phyloP scores from a whole-genome alignment of 208 protist genomes.

The Leishmania tarentolae region DNA sequence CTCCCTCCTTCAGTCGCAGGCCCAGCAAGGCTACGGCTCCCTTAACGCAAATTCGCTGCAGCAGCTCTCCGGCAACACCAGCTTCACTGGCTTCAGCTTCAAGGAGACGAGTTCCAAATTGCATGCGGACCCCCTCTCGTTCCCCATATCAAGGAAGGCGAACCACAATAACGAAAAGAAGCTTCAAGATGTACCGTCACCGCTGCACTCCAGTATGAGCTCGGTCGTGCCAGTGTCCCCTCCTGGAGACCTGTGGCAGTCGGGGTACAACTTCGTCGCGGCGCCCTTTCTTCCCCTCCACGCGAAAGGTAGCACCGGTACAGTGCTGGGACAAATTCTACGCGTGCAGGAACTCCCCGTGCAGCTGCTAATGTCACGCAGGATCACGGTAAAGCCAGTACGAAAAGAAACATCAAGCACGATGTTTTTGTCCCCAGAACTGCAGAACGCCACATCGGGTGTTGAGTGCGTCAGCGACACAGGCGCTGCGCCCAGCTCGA shows the following conservation, averaged over 20 bases:
- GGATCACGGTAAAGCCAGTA: constrained; percentile 37
- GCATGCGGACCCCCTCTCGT: background rate
- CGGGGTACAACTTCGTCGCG: constrained; percentile 69
- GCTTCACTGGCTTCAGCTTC: constrained; percentile 44
- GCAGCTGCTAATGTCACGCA: constrained; percentile 40
- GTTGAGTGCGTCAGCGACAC: background rate
- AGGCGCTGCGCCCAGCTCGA: background rate
- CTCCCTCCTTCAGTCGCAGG: constrained; percentile 59
- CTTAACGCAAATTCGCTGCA: constrained; percentile 85
- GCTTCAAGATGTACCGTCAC: constrained; percentile 32
- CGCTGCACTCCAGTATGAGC: constrained; percentile 26
- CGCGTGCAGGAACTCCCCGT: constrained; percentile 57
- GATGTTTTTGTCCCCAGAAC: background rate
- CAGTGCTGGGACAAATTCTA: constrained; percentile 60
- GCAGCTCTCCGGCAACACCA: constrained; percentile 56
- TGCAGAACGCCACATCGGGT: background rate
- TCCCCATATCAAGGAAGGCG: constrained; percentile 12
- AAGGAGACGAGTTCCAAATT: constrained; percentile 9
- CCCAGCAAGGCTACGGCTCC: constrained; percentile 79
- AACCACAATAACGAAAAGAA: constrained; percentile 28
- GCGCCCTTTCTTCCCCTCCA: constrained; percentile 64
- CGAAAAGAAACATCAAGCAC: constrained; percentile 4
- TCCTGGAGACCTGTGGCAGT: constrained; percentile 55
- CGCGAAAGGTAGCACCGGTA: constrained; percentile 39
- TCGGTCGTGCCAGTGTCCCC: constrained; percentile 20